phyloP scores from a whole-genome alignment of 208 protist genomes.

The Leishmania gerbilli region DNA sequence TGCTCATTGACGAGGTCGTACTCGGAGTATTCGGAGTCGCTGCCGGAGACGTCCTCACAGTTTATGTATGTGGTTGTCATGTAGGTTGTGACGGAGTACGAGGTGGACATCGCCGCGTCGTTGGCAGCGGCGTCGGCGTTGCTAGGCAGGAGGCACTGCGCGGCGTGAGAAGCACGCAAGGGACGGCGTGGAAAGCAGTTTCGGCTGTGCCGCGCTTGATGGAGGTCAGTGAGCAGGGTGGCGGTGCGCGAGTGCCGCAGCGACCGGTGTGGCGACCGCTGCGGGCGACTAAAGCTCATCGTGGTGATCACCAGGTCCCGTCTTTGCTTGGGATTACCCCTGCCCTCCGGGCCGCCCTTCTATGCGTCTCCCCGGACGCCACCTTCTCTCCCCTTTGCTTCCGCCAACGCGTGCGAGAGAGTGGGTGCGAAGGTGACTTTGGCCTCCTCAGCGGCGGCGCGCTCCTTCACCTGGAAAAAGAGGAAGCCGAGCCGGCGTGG shows the following conservation, averaged over 20 bases:
- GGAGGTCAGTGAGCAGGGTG: constrained; percentile 3
- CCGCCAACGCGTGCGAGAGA: neutral
- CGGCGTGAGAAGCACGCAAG: constrained; percentile 18
- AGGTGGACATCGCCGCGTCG: neutral
- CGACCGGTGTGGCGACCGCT: neutral
- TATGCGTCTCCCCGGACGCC: no score
- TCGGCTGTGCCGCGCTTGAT: constrained; percentile 8
- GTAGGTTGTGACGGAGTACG: constrained; percentile 3
- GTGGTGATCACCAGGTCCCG: neutral
- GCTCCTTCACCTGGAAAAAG: neutral
- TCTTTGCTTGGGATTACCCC: neutral
- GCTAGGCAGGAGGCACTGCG: constrained; percentile 27
- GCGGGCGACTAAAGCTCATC: constrained; percentile 30
- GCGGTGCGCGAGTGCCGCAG: constrained; percentile 19
- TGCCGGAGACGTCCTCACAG: constrained; percentile 17
- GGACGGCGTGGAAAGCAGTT: constrained; percentile 35
- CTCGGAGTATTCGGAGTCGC: constrained; percentile 64
- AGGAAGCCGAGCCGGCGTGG: neutral
- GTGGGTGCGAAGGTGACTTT: neutral
- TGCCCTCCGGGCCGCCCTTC: neutral
- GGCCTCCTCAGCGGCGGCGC: neutral
- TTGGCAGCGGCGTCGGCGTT: neutral
- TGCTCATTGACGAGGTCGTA: constrained; percentile 72
- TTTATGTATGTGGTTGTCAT: constrained; percentile 6
- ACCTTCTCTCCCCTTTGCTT: neutral